A percentile compares a stretch with the other conserved stretches of the same genome.
These are phyloP conservation scores for Aschersonia sp. DNA, from an alignment of 2,329 filamentous ascomycete genomes.

Conservation along the genomic window DNA sequence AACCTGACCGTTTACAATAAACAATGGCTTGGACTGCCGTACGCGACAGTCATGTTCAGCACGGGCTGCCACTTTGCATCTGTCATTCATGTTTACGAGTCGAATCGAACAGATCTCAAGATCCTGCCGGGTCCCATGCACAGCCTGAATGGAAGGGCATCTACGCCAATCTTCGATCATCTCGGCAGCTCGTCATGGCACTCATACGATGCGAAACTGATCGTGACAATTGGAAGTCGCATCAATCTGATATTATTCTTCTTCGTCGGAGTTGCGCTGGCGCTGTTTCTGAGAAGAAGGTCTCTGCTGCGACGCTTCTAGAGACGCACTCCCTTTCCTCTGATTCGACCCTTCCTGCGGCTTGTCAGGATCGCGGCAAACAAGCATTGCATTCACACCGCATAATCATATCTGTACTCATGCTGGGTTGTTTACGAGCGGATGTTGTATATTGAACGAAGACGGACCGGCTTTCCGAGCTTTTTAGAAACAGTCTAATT, in stretches of 20 bases:
- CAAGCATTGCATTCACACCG: not conserved
- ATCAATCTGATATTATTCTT: conserved; percentile 7
- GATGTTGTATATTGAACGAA: conserved; percentile 1
- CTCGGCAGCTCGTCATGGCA: conserved; percentile 27
- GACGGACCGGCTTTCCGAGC: not conserved
- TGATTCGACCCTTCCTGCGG: not conserved
- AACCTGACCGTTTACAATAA: conserved; percentile 19
- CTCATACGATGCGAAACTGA: conserved; percentile 17
- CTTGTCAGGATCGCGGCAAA: not conserved
- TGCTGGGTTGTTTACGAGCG: conserved; percentile 2
- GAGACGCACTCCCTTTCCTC: not conserved
- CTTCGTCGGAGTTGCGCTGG: conserved; percentile 8
- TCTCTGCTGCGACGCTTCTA: conserved; percentile 6
- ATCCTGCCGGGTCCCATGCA: conserved; percentile 22
- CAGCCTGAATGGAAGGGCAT: conserved; percentile 22
- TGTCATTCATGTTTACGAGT: conserved; percentile 21
- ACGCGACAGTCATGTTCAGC: conserved; percentile 27
- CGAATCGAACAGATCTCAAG: conserved; percentile 16
- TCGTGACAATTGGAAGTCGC: conserved; percentile 6
- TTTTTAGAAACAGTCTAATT: not conserved
- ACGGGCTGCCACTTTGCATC: conserved; percentile 27
- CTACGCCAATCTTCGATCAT: conserved; percentile 25
- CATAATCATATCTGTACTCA: not conserved
- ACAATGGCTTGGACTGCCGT: conserved; percentile 23
- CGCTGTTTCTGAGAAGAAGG: conserved; percentile 7